Percentiles rank a stretch among this genome's conserved stretches.
phyloP scores from a whole-genome alignment of 2,329 filamentous ascomycete species.

The Claviceps sp. region DNA sequence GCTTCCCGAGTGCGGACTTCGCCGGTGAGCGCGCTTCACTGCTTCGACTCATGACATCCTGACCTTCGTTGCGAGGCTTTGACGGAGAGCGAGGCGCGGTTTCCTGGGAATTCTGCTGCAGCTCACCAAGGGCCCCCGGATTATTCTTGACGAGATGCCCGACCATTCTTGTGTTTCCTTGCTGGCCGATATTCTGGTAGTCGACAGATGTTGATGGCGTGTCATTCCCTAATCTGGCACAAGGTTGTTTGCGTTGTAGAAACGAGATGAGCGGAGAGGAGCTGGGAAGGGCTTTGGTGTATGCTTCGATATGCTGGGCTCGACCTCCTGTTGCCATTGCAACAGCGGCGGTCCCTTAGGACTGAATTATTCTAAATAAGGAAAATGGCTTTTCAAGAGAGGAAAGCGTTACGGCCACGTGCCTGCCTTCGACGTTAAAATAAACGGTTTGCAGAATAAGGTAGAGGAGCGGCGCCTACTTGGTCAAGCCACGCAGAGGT shows the following conservation, averaged over 20 bases:
- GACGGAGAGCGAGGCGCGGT: slow-evolving; percentile 25
- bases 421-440: no score
- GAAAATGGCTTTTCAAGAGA: no score
- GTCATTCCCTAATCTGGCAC: slow-evolving; percentile 22
- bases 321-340: slow-evolving; percentile 11
- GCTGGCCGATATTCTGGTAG: not conserved
- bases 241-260: slow-evolving; percentile 35
- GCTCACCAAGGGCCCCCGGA: slow-evolving; percentile 38
- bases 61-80: slow-evolving; percentile 21
- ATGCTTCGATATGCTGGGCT: slow-evolving; percentile 1
- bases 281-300: slow-evolving; percentile 7
- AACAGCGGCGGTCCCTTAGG: not conserved
- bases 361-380: no score
- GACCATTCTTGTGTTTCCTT: slow-evolving; percentile 14
- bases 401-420: no score
- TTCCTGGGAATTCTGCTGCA: slow-evolving; percentile 41
- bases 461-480: no score
- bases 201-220: not conserved
- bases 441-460: no score
- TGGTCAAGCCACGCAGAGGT: no score
- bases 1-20: slow-evolving; percentile 19
- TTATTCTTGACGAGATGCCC: slow-evolving; percentile 24
- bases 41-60: slow-evolving; percentile 12
- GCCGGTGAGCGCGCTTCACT: slow-evolving; percentile 7
- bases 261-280: slow-evolving; percentile 25